Evolutionary conservation across 768 basidiomycete species (phyloP), one percentile per base, ranked within the genome.

Genomic region (Grammothele lineata): DNA sequence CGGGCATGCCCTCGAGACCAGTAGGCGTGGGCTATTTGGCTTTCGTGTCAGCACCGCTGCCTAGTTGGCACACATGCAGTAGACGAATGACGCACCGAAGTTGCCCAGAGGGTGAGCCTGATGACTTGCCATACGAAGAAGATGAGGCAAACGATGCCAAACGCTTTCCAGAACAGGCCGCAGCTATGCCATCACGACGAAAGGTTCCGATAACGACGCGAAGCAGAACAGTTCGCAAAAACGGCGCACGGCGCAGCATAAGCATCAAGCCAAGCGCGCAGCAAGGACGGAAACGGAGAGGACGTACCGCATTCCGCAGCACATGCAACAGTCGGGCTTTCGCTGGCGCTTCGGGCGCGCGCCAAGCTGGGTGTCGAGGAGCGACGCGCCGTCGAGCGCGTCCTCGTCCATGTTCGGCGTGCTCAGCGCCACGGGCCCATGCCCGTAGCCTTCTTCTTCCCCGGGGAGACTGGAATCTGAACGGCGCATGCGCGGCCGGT

Each of bases 1-100:
- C 68, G 0, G 80, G 81, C 72, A 80, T 76, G n/a, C 63, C 59
- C 54, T 82, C 79, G 5, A 81, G 63, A 10, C 77, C 77, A 32
- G 75, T 75, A 1, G 74, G 72, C 0, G 68, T 56, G 30, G 72
- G 70, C 79, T 80, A 26, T 5, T 51, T 5, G 23, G n/a, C n/a
- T n/a, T n/a, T n/a, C n/a, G n/a, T n/a, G n/a, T n/a, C n/a, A n/a
- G n/a, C n/a, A n/a, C n/a, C n/a, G n/a, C n/a, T n/a, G n/a, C n/a
- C n/a, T n/a, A n/a, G n/a, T n/a, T n/a, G n/a, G n/a, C n/a, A n/a
- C n/a, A 30, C 14, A 14, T 19, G 39, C 23, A 34, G 24, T n/a
- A n/a, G n/a, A n/a, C n/a, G 15, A 5, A 11, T 62, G 67, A 45
- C 60, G 41, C 49, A 78, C 80, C 35, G 69, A 71, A 12, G 69